Evolutionary conservation across 2,329 filamentous ascomycete genomes (phyloP), one percentile per base, ranked within the genome.

Genomic region (Fusarium sambucinum): DNA sequence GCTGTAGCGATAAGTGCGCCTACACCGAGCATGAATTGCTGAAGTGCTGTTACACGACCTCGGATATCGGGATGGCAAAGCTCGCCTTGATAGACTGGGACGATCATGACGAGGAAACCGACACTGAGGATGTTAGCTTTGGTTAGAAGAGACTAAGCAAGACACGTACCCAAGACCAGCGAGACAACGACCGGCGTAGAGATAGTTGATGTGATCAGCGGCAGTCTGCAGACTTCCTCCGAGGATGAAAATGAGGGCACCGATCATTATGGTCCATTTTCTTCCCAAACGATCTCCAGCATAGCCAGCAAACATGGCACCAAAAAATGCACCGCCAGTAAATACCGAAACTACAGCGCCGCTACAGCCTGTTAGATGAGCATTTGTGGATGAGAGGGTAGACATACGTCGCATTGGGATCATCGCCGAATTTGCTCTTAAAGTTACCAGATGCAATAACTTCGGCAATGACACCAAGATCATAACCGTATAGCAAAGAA

Each of bases 21-120:
- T 35, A 94, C 86, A 3, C 91, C 91, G 47, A 94, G 77, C 91
- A 94, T 94, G 75, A 94, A 93, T 73, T 94, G 91, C 76, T 94
- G 91, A 10, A 94, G 81, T 25, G 87, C 86, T 3, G 91, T 94
- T 32, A 96, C 86, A 66, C 89, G 83, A 14, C 92, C 92, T 76
- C 92, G 87, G 73, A 95, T 95, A 59, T 85, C 86, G 2, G 92
- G 92, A 75, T 95, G 92, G 5, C 90, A 89, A 25, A 95, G 84
- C 74, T 96, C 92, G 23, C 90, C 91, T 75, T 94, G 92, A 76
- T 94, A 95, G 0, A 94, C 78, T 3, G 92, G 79, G 55, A 81
- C 76, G 12, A 78, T 77, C 77, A 79, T 80, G 45, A 75, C 73
- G 56, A 81, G 61, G 60, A 80, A 77, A 53, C 82, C 78, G 59